Conservation (phyloP, 768 basidiomycete genomes). For the Tylopilus intermedius region DNA sequence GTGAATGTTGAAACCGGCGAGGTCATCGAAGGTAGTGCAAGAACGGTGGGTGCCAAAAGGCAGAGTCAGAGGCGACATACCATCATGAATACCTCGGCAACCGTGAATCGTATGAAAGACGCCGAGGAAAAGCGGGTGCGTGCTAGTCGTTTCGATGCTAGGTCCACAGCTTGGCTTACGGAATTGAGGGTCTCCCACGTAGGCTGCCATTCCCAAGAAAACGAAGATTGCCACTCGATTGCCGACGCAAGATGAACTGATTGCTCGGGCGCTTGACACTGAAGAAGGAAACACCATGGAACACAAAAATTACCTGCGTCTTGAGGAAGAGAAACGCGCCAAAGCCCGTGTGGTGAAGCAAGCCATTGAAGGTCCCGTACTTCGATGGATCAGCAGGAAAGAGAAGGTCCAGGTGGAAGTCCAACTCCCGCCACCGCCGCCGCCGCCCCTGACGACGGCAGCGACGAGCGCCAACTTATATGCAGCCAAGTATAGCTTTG, state of each 20-base stretch:
- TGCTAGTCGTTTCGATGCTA: not conserved
- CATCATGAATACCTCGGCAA: slow-evolving; percentile 64
- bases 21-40: slow-evolving; percentile 35
- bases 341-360: slow-evolving; percentile 56
- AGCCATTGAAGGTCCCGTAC: slow-evolving; percentile 57
- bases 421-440: slow-evolving; percentile 22
- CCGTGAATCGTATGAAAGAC: slow-evolving; percentile 58
- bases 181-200: not conserved
- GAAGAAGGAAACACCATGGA: slow-evolving; percentile 81
- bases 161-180: not conserved
- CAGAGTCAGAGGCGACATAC: slow-evolving; percentile 68
- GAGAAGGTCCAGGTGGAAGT: slow-evolving; percentile 51
- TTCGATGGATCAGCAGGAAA: slow-evolving; percentile 65
- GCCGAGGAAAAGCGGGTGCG: slow-evolving; percentile 59
- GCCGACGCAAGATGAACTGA: slow-evolving; percentile 78
- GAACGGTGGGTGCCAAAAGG: slow-evolving; percentile 28
- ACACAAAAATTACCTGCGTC: slow-evolving; percentile 70
- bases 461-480: slow-evolving; percentile 5
- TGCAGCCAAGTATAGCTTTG: slow-evolving; percentile 18
- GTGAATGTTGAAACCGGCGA: slow-evolving; percentile 62
- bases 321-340: slow-evolving; percentile 79
- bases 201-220: slow-evolving; percentile 63
- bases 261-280: slow-evolving; percentile 76
- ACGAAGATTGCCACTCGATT: slow-evolving; percentile 45
- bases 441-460: slow-evolving; percentile 25